These are phyloP conservation scores for Chiua virens DNA, from an alignment of 768 basidiomycete genomes.

Conservation along the genomic window DNA sequence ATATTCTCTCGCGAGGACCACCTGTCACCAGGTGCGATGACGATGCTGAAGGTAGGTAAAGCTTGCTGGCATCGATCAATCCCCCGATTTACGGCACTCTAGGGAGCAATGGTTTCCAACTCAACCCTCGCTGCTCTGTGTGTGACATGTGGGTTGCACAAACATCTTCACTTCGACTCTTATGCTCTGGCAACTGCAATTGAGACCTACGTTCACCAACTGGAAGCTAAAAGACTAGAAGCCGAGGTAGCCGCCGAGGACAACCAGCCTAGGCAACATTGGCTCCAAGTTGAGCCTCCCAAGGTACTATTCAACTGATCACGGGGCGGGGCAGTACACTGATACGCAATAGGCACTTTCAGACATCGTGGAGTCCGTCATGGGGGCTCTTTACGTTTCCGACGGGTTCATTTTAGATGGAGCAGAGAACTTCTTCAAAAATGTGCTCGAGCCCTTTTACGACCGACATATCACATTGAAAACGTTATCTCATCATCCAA, in stretches of 20 bases:
- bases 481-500: constrained; percentile 76
- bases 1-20: constrained; percentile 63
- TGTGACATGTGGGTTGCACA: constrained; percentile 63
- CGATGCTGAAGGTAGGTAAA: constrained; percentile 64
- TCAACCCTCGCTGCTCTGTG: constrained; percentile 74
- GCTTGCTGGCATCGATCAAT: not conserved
- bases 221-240: constrained; percentile 53
- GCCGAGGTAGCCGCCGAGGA: constrained; percentile 48
- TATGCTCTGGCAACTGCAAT: constrained; percentile 51
- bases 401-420: constrained; percentile 67
- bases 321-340: not conserved
- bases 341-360: constrained; percentile 56
- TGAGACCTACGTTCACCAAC: constrained; percentile 47
- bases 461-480: constrained; percentile 71
- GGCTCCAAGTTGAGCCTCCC: constrained; percentile 74
- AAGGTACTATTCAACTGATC: constrained; percentile 49
- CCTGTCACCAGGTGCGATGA: constrained; percentile 74
- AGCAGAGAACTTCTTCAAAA: constrained; percentile 63
- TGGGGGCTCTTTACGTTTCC: constrained; percentile 78
- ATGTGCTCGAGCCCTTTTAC: constrained; percentile 73
- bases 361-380: constrained; percentile 76
- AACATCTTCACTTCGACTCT: constrained; percentile 60
- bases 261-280: constrained; percentile 65
- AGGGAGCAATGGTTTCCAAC: constrained; percentile 89
- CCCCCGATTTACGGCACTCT: constrained; percentile 1